Evolutionary conservation across 2,329 filamentous ascomycete genomes (phyloP).

Genomic region (Moelleriella libera): DNA sequence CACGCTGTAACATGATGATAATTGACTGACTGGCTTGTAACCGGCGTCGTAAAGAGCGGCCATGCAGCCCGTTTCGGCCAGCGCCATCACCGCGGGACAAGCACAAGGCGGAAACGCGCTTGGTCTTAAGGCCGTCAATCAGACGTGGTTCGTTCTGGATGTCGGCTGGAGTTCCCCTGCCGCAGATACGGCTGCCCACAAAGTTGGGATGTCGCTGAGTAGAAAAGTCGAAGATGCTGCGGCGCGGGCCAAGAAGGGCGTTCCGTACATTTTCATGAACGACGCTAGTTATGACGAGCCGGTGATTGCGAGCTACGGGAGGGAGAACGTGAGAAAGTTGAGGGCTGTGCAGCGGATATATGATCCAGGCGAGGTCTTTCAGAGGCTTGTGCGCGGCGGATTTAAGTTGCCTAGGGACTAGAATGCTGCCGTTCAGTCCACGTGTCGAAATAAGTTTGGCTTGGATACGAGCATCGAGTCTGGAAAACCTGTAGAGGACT

Average conservation of each 20-base stretch:
- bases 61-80: background rate
- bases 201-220: background rate
- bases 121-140: background rate
- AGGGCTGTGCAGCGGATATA: background rate
- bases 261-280: background rate
- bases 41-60: background rate
- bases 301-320: background rate
- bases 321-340: background rate
- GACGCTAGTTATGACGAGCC: background rate
- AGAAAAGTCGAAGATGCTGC: background rate
- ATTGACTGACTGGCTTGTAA: too few species aligned
- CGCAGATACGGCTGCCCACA: background rate
- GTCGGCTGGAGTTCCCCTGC: background rate
- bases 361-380: background rate
- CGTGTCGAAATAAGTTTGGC: background rate
- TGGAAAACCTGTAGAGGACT: too few species aligned
- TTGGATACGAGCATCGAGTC: too few species aligned
- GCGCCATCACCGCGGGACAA: background rate
- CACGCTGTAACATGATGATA: too few species aligned
- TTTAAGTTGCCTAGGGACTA: background rate
- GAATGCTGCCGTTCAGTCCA: background rate
- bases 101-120: background rate
- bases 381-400: background rate
- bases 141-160: background rate
- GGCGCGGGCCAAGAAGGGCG: too few species aligned